Percentiles rank a stretch among this genome's conserved stretches.
Conservation (phyloP, 805 yeast species). For the Ogataea henricii region DNA sequence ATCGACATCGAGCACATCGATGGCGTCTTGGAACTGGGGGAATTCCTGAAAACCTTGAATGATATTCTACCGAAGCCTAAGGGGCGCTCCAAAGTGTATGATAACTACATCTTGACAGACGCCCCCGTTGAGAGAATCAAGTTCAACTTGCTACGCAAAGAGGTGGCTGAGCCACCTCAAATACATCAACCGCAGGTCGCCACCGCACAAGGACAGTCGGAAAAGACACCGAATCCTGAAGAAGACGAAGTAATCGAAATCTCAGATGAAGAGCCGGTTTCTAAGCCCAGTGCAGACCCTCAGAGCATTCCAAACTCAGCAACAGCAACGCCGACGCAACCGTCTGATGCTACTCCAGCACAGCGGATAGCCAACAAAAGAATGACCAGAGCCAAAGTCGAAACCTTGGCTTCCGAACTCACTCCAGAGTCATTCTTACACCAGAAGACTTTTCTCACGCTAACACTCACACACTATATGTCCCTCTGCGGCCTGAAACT, state of each 20-base stretch:
- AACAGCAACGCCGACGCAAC: constrained; percentile 8
- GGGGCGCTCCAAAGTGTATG: constrained; percentile 46
- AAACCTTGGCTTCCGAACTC: constrained; percentile 20
- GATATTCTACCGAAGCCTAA: constrained; percentile 41
- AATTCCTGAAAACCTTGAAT: constrained; percentile 25
- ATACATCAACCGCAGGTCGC: too few species aligned
- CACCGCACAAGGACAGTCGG: too few species aligned
- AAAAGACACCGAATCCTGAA: background rate
- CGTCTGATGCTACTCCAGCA: constrained; percentile 14
- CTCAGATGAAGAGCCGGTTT: constrained; percentile 6
- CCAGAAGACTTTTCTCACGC: constrained; percentile 22
- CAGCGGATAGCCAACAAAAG: constrained; percentile 24
- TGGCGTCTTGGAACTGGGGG: constrained; percentile 20
- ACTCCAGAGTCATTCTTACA: constrained; percentile 15
- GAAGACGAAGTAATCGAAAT: constrained; percentile 11
- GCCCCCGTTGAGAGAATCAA: constrained; percentile 48
- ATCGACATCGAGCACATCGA: constrained; percentile 21
- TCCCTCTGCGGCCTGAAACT: constrained; percentile 37
- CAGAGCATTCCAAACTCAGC: background rate
- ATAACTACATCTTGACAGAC: constrained; percentile 53
- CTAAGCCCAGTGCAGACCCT: background rate
- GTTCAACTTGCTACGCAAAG: constrained; percentile 32
- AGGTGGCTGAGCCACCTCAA: constrained; percentile 1
- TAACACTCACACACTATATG: constrained; percentile 21
- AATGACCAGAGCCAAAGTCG: constrained; percentile 21